Evolutionary conservation across 139 green algal genomes (phyloP).

Genomic region (Coelastrella sp.): DNA sequence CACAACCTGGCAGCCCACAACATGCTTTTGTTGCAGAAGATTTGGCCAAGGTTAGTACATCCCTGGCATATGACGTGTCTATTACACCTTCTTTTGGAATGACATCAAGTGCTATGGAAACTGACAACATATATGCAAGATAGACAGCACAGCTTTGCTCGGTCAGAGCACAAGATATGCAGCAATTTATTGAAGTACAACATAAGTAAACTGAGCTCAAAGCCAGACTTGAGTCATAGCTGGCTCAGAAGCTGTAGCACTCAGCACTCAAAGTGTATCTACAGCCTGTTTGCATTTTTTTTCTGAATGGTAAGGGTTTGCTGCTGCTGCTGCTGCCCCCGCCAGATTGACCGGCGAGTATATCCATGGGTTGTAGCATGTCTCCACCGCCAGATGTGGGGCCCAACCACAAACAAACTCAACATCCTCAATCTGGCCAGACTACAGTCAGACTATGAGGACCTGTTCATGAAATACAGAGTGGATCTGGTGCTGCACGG

Average conservation of each 20-base stretch:
- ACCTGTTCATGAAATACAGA: conserved; percentile 9
- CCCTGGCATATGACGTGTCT: neutral
- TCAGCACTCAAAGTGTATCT: too few relatives aligned
- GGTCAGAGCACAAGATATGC: too few relatives aligned
- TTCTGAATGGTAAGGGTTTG: too few relatives aligned
- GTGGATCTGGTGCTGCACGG: conserved; percentile 17
- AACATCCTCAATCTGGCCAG: conserved; percentile 27
- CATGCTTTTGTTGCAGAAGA: conserved; percentile 19
- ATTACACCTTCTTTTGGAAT: neutral
- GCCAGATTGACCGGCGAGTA: neutral
- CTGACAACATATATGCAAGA: too few relatives aligned
- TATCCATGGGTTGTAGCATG: conserved; percentile 11
- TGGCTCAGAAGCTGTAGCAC: too few relatives aligned
- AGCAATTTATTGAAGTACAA: too few relatives aligned
- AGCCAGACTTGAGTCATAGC: too few relatives aligned
- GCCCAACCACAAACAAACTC: neutral
- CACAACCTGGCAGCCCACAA: neutral
- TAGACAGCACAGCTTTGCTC: too few relatives aligned
- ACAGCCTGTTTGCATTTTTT: too few relatives aligned
- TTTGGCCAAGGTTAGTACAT: conserved; percentile 12
- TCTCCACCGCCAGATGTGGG: conserved; percentile 19
- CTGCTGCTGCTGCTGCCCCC: too few relatives aligned
- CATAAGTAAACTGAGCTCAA: too few relatives aligned
- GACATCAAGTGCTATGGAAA: too few relatives aligned
- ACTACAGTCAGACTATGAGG: conserved; percentile 17